These are phyloP conservation scores for Microbotryum intermedium DNA, from an alignment of 1,284 basidiomycete species.

Conservation along the genomic window DNA sequence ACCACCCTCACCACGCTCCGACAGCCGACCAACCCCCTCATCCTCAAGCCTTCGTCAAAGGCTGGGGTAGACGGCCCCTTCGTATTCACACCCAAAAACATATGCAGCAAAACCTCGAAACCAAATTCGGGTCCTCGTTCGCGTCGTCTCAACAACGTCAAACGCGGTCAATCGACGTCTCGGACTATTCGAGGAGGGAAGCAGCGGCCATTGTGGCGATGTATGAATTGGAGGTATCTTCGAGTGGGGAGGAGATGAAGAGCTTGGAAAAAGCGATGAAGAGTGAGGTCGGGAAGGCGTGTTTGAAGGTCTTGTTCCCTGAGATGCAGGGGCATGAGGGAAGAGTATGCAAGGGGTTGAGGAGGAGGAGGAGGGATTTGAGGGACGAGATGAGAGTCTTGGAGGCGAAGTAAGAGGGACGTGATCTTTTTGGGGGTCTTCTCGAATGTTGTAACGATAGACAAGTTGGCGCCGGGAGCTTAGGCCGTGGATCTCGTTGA, in stretches of 20 bases:
- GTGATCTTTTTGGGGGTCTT: too few species aligned
- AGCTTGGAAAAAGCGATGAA: constrained; percentile 14
- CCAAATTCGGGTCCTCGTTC: constrained; percentile 1
- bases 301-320: constrained; percentile 15
- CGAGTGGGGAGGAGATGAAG: constrained; percentile 7
- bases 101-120: not conserved
- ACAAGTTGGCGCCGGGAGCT: too few species aligned
- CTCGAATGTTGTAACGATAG: too few species aligned
- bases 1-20: constrained; percentile 15
- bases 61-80: constrained; percentile 24
- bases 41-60: constrained; percentile 6
- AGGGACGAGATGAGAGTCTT: too few species aligned
- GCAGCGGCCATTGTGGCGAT: constrained; percentile 22
- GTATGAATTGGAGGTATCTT: constrained; percentile 21
- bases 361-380: not conserved
- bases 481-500: too few species aligned
- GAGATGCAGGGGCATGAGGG: not conserved
- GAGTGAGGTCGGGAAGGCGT: not conserved
- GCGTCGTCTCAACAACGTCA: not conserved
- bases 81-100: constrained; percentile 15
- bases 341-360: not conserved
- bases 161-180: not conserved
- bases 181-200: constrained; percentile 4
- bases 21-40: not conserved
- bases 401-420: too few species aligned